Conservation (phyloP, 106 monocot genomes). For the Hemerocallis citrina region DNA sequence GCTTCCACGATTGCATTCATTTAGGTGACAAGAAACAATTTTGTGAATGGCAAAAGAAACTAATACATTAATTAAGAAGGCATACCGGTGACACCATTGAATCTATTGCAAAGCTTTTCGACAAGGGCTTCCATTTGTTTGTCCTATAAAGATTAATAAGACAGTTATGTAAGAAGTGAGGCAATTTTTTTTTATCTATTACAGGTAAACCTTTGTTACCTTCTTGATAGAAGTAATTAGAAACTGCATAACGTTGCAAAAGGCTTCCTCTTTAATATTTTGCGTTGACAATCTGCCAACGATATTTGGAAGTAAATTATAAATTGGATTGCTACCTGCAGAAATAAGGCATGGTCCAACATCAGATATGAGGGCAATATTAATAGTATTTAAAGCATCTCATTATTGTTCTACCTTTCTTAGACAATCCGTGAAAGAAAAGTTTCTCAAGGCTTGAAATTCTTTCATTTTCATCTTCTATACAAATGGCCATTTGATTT, state of each 20-base stretch:
- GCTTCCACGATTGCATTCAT: too few relatives aligned
- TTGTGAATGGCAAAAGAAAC: neutral
- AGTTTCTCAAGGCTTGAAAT: slow-evolving; percentile 92
- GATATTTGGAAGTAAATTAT: slow-evolving; percentile 94
- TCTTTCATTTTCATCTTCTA: slow-evolving; percentile 92
- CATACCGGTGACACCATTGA: slow-evolving; percentile 76
- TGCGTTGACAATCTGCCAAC: slow-evolving; percentile 75
- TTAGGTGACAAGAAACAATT: too few relatives aligned
- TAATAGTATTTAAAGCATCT: neutral
- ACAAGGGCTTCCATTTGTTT: slow-evolving; percentile 99
- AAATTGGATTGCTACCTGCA: slow-evolving; percentile 94
- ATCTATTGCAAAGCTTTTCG: slow-evolving; percentile 95
- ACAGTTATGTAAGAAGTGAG: neutral
- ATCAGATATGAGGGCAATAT: slow-evolving; percentile 3
- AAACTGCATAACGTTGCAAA: slow-evolving; percentile 92
- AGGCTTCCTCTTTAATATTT: slow-evolving; percentile 65
- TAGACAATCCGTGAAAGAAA: slow-evolving; percentile 95
- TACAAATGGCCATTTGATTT: slow-evolving; percentile 84
- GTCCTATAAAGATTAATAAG: slow-evolving; percentile 42
- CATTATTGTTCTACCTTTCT: slow-evolving; percentile 59
- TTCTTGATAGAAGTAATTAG: slow-evolving; percentile 89
- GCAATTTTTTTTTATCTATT: neutral
- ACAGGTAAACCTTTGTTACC: slow-evolving; percentile 26
- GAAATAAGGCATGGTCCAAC: neutral
- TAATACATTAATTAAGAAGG: neutral